Evolutionary conservation across 768 basidiomycete species (phyloP).

Genomic region (Heimioporus sp.): DNA sequence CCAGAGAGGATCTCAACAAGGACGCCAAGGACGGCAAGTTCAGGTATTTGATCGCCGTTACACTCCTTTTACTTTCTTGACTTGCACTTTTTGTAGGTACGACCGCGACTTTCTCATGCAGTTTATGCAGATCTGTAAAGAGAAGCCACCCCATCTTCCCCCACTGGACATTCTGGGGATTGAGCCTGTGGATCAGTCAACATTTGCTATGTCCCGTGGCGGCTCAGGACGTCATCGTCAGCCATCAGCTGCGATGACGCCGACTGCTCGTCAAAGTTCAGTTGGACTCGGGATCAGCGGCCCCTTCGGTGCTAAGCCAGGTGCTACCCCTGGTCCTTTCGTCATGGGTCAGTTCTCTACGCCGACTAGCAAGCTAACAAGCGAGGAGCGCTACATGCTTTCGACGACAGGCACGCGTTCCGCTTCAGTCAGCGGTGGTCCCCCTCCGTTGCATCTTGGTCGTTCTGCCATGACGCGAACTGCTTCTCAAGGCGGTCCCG

Average conservation of each 20-base stretch:
- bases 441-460: constrained; percentile 47
- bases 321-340: constrained; percentile 28
- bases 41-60: constrained; percentile 46
- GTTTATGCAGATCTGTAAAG: constrained; percentile 93
- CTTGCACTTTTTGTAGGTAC: constrained; percentile 55
- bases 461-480: constrained; percentile 70
- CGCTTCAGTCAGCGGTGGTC: constrained; percentile 52
- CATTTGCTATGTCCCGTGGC: constrained; percentile 53
- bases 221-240: constrained; percentile 63
- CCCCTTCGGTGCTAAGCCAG: constrained; percentile 32
- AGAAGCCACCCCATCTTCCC: constrained; percentile 89
- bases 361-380: constrained; percentile 53
- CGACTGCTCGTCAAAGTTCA: constrained; percentile 46
- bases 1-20: constrained; percentile 80
- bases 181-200: constrained; percentile 64
- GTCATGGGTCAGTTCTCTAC: constrained; percentile 73
- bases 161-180: constrained; percentile 90
- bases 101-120: constrained; percentile 97
- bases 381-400: constrained; percentile 63
- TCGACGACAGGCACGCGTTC: constrained; percentile 44
- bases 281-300: constrained; percentile 43
- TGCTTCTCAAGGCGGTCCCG: constrained; percentile 60
- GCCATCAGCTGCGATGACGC: constrained; percentile 41
- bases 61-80: not conserved
- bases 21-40: constrained; percentile 87